Base-by-base conservation (phyloP, 2,329 filamentous ascomycete genomes). In the Xylaria hypoxylon region DNA sequence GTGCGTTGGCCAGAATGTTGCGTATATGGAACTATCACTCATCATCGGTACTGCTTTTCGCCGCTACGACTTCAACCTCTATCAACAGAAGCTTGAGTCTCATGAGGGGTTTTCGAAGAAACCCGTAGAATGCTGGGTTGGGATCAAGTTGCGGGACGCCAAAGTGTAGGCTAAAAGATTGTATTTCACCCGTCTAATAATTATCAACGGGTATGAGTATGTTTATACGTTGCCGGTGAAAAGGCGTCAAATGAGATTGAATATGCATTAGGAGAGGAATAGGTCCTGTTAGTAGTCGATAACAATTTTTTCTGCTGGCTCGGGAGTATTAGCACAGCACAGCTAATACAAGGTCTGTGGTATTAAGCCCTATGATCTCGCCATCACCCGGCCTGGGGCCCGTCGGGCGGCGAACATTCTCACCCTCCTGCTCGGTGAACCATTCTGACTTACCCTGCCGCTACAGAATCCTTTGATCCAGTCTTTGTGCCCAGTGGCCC, bases 21-120 rank as follows among this genome's bases (percentile, higher is more conserved):
- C 63, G 13, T 60, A 59, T n/a, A 68, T 68, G 67, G 63, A 68
- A 15, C 24, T 68, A 22, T 51, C 59, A 0, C 47, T 68, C 8
- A 68, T 67, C 45, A 64, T 68, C 19, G 67, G 67, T 1, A 68
- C 63, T 3, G 63, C 67, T 8, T 67, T 68, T 24, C 64, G 44
- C 44, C 63, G 67, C 13, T 67, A 68, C 31, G 67, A 67, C 1
- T 67, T 68, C 22, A 61, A 26, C 15, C 59, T 64, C 0, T 61
- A 66, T 35, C 67, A 68, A 48, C n/a, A 56, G 51, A 50, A 42
- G 24, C 59, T 68, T n/a, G 40, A 52, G 50, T 68, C 55, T 5
- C 59, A 64, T 13, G 67, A 66, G n/a, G 67, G 67, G 0, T 61
- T 68, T 15, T 61, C 59, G n/a, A 68, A 64, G 45, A 68, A 64